These are phyloP conservation scores for Tylopilus sp. DNA, from an alignment of 1,284 basidiomycete genomes.

Conservation along the genomic window DNA sequence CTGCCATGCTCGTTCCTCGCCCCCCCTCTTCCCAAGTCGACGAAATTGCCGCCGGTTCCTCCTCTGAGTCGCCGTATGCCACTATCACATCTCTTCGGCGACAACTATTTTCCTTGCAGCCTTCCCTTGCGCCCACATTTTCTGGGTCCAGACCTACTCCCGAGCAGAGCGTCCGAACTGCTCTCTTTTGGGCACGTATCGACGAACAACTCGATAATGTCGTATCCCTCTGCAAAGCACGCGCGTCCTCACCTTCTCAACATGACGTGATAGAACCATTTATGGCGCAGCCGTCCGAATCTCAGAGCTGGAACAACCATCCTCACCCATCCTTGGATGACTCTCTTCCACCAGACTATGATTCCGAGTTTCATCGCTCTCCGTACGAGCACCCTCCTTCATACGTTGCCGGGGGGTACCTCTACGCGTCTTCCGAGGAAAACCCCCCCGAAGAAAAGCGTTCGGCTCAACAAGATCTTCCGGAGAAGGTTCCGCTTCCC, in stretches of 20 bases:
- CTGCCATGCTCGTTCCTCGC: slow-evolving; percentile 13
- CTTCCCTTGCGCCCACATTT: slow-evolving; percentile 17
- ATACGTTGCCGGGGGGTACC: slow-evolving; percentile 45
- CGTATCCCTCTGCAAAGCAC: slow-evolving; percentile 58
- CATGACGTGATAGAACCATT: background rate
- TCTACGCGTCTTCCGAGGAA: slow-evolving; percentile 37
- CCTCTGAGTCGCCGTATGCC: slow-evolving; percentile 31
- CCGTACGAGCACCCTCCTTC: slow-evolving; percentile 51
- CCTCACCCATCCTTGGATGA: slow-evolving; percentile 37
- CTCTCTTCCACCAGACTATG: slow-evolving; percentile 66
- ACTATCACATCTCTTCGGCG: slow-evolving; percentile 60
- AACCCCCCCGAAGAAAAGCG: background rate
- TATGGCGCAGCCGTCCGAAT: background rate
- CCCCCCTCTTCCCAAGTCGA: background rate
- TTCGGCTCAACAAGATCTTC: slow-evolving; percentile 15
- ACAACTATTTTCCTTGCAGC: slow-evolving; percentile 65
- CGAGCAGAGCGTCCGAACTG: slow-evolving; percentile 54
- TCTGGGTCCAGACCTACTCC: slow-evolving; percentile 38
- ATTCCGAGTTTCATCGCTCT: slow-evolving; percentile 39
- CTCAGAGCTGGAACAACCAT: slow-evolving; percentile 6
- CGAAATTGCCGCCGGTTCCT: background rate
- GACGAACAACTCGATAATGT: slow-evolving; percentile 71
- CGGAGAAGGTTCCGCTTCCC: slow-evolving; percentile 20
- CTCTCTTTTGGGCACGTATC: slow-evolving; percentile 70
- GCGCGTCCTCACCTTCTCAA: slow-evolving; percentile 29